Percentiles rank a stretch among this genome's conserved stretches.
These are phyloP conservation scores for Mycena chlorophos DNA, from an alignment of 768 basidiomycete species.

Conservation along the genomic window DNA sequence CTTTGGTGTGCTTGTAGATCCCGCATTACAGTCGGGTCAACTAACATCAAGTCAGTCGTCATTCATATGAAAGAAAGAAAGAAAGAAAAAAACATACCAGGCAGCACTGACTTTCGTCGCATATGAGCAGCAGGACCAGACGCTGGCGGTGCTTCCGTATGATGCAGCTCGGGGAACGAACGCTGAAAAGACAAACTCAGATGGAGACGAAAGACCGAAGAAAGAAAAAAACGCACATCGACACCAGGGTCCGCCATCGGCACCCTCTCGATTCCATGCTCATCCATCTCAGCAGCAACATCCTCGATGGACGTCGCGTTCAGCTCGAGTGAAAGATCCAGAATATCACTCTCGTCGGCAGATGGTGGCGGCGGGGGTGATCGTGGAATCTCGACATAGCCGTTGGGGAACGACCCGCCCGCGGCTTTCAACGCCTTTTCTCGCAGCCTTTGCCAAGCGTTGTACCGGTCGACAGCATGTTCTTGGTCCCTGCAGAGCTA, in stretches of 20 bases:
- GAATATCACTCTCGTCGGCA: conserved; percentile 81
- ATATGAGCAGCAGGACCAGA: conserved; percentile 73
- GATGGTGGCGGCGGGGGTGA: conserved; percentile 75
- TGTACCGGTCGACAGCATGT: conserved; percentile 79
- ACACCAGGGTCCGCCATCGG: conserved; percentile 91
- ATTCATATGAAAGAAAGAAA: conserved; percentile 14
- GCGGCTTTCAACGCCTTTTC: conserved; percentile 74
- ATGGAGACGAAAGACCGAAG: conserved; percentile 5
- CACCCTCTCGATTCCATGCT: conserved; percentile 81
- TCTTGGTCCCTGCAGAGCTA: conserved; percentile 72
- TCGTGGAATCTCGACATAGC: conserved; percentile 67
- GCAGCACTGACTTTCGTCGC: conserved; percentile 91
- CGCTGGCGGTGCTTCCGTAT: conserved; percentile 54
- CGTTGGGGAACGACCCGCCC: conserved; percentile 68
- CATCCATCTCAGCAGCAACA: conserved; percentile 68
- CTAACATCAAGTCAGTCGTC: conserved; percentile 41
- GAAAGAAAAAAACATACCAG: conserved; percentile 53
- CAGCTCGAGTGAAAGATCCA: conserved; percentile 88
- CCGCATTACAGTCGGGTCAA: conserved; percentile 85
- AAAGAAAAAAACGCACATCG: conserved; percentile 68
- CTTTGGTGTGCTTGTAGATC: conserved; percentile 88
- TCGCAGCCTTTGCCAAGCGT: conserved; percentile 86
- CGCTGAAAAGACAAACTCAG: conserved; percentile 43
- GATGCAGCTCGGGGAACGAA: conserved; percentile 64
- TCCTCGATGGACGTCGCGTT: conserved; percentile 81